These are phyloP conservation scores for Epithele typhae DNA, from an alignment of 768 basidiomycete species.

Conservation along the genomic window DNA sequence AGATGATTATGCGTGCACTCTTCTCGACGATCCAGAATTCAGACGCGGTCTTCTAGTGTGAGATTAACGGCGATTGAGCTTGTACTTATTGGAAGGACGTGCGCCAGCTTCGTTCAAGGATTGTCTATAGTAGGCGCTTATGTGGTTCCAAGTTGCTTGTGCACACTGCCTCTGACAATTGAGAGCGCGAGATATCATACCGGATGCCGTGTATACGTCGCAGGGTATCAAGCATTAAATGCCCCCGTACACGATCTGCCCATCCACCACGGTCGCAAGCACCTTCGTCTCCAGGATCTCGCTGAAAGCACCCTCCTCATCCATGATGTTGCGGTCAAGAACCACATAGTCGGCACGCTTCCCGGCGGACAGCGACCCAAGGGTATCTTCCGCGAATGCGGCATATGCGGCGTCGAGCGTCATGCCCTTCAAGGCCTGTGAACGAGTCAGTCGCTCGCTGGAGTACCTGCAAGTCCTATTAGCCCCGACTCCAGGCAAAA, in stretches of 20 bases:
- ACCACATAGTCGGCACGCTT: constrained; percentile 89
- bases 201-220: too few species aligned
- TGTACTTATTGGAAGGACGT: too few species aligned
- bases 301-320: constrained; percentile 44
- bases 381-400: constrained; percentile 63
- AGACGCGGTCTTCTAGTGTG: too few species aligned
- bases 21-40: too few species aligned
- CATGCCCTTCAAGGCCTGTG: constrained; percentile 86
- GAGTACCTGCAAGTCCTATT: constrained; percentile 53
- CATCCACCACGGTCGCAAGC: constrained; percentile 71
- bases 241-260: constrained; percentile 57
- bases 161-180: too few species aligned
- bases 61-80: too few species aligned
- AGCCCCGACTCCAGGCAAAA: background rate
- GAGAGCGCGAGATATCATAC: too few species aligned
- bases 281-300: constrained; percentile 70
- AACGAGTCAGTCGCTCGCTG: constrained; percentile 67
- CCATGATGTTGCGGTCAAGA: constrained; percentile 78
- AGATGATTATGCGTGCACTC: too few species aligned
- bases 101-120: too few species aligned
- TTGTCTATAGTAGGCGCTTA: too few species aligned
- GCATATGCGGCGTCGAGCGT: constrained; percentile 89
- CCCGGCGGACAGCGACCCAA: constrained; percentile 71
- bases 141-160: too few species aligned
- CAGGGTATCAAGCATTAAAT: too few species aligned